A percentile compares a stretch with the other conserved stretches of the same genome.
phyloP scores from a whole-genome alignment of 495 filamentous ascomycete genomes.

The Amphirosellinia nigrospora region DNA sequence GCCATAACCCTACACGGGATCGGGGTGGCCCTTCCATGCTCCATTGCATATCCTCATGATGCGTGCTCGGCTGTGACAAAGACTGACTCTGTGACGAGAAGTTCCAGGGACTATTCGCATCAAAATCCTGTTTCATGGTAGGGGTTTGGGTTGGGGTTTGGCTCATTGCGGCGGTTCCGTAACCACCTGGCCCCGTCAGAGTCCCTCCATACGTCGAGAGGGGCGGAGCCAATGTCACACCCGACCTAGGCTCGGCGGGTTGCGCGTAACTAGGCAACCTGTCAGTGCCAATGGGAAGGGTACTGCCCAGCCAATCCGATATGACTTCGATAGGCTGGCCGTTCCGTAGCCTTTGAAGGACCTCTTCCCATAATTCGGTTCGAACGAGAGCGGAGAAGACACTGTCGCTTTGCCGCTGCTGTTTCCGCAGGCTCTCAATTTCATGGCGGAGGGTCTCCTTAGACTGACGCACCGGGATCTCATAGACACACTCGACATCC shows the following conservation, averaged over 20 bases:
- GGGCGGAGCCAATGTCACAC: conserved; percentile 31
- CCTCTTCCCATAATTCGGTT: conserved; percentile 52
- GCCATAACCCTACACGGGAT: conserved; percentile 51
- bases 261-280: conserved; percentile 29
- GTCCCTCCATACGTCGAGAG: conserved; percentile 32
- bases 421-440: conserved; percentile 55
- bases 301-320: conserved; percentile 51
- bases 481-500: conserved; percentile 58
- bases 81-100: conserved; percentile 50
- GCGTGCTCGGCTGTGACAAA: conserved; percentile 46
- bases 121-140: conserved; percentile 42
- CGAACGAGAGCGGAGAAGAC: conserved; percentile 54
- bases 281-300: conserved; percentile 30
- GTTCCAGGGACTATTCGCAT: conserved; percentile 50
- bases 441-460: conserved; percentile 61
- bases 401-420: conserved; percentile 52
- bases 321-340: conserved; percentile 58
- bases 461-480: conserved; percentile 59
- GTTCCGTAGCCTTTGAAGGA: conserved; percentile 52
- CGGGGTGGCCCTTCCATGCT: conserved; percentile 41
- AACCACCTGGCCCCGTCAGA: conserved; percentile 32
- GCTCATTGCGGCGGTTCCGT: conserved; percentile 29
- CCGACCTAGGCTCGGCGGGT: conserved; percentile 31
- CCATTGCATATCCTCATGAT: conserved; percentile 49
- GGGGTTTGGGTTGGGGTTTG: conserved; percentile 31